A percentile compares a stretch with the other conserved stretches of the same genome.
These are phyloP conservation scores for Phytophthora palmivora DNA, from an alignment of 352 stramenopile species.

Conservation along the genomic window DNA sequence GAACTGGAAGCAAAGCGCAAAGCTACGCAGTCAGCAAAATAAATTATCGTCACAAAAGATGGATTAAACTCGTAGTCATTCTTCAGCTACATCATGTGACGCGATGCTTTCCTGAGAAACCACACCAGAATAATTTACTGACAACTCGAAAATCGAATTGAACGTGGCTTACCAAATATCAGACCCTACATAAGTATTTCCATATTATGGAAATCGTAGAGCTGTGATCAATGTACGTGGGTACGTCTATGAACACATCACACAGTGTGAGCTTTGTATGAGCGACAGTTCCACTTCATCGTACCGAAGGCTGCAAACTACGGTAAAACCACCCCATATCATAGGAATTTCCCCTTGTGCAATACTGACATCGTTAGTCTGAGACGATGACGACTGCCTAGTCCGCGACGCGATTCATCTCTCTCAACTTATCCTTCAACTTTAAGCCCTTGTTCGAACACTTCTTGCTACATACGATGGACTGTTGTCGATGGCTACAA, in stretches of 20 bases:
- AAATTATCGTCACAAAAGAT: slow-evolving; percentile 7
- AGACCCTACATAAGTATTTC: slow-evolving; percentile 13
- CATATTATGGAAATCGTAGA: slow-evolving; percentile 11
- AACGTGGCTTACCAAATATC: slow-evolving; percentile 30
- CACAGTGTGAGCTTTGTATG: background rate
- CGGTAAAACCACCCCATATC: background rate
- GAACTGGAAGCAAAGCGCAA: slow-evolving; percentile 52
- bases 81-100: slow-evolving; percentile 11
- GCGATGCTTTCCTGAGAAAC: slow-evolving; percentile 15
- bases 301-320: background rate
- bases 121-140: slow-evolving; percentile 1
- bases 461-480: slow-evolving; percentile 56
- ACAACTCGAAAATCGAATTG: background rate
- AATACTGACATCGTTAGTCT: slow-evolving; percentile 17
- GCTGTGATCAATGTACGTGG: slow-evolving; percentile 9
- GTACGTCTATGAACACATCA: slow-evolving; percentile 11
- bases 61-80: background rate
- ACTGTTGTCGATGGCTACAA: too few relatives aligned
- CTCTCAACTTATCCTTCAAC: slow-evolving; percentile 67
- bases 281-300: background rate
- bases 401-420: slow-evolving; percentile 58
- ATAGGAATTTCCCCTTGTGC: background rate
- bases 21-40: slow-evolving; percentile 2
- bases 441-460: slow-evolving; percentile 56
- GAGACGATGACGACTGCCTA: slow-evolving; percentile 9